phyloP scores from a whole-genome alignment of 306 rosid genomes.

The Lablab purpureus region DNA sequence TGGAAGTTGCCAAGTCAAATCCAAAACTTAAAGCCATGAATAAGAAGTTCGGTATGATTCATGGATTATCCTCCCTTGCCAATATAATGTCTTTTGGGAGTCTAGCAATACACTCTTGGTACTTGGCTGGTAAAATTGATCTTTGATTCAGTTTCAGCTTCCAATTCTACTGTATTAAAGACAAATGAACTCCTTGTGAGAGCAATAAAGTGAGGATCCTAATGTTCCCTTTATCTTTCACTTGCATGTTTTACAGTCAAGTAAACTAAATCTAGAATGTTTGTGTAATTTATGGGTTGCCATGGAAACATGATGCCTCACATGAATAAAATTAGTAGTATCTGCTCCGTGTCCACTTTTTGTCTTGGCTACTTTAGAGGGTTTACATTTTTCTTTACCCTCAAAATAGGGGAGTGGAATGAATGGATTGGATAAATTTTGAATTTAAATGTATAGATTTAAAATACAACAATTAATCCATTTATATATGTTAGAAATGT shows the following conservation, averaged over 20 bases:
- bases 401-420: background rate
- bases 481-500: background rate
- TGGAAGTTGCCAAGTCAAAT: conserved; percentile 84
- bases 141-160: conserved; percentile 55
- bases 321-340: conserved; percentile 34
- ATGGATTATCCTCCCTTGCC: conserved; percentile 95
- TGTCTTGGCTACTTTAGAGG: background rate
- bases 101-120: conserved; percentile 98
- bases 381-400: conserved; percentile 4
- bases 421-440: background rate
- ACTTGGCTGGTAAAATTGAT: conserved; percentile 87
- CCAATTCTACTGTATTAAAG: conserved; percentile 40
- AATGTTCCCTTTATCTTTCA: conserved; percentile 13
- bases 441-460: background rate
- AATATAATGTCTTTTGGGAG: conserved; percentile 92
- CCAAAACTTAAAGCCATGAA: conserved; percentile 96
- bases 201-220: conserved; percentile 19
- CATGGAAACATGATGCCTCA: conserved; percentile 26
- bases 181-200: conserved; percentile 36
- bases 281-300: conserved; percentile 21
- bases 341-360: background rate
- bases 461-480: background rate
- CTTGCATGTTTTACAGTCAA: conserved; percentile 29
- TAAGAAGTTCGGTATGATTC: conserved; percentile 99
- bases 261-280: conserved; percentile 22